These are phyloP conservation scores for Solanum chilense DNA, from an alignment of 257 asterid genomes.

Conservation along the genomic window DNA sequence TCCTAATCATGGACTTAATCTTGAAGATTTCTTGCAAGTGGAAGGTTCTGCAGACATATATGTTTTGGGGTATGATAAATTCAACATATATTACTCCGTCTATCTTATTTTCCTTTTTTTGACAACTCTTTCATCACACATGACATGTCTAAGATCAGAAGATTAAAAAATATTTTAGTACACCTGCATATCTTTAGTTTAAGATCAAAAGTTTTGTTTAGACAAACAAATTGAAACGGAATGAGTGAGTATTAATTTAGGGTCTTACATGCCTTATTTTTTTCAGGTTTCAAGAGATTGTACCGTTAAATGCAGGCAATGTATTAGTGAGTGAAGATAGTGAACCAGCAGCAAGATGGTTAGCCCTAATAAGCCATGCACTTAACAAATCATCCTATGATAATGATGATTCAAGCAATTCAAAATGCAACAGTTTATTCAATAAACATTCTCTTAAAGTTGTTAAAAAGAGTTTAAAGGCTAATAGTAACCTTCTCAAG, in stretches of 20 bases:
- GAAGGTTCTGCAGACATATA: constrained; percentile 85
- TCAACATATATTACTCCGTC: neutral
- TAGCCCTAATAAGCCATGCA: constrained; percentile 69
- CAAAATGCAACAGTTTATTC: constrained; percentile 25
- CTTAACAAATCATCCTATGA: constrained; percentile 61
- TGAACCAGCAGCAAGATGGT: constrained; percentile 92
- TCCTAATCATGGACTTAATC: constrained; percentile 63
- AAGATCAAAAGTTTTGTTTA: neutral
- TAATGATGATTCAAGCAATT: constrained; percentile 21
- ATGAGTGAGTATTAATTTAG: neutral
- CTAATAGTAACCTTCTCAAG: constrained; percentile 30
- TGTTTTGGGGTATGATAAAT: constrained; percentile 58
- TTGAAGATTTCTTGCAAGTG: constrained; percentile 82
- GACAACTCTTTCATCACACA: neutral
- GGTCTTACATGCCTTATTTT: neutral
- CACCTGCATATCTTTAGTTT: neutral
- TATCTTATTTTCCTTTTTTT: neutral
- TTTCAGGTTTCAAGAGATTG: constrained; percentile 90
- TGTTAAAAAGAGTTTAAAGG: constrained; percentile 42
- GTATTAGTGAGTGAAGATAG: constrained; percentile 76
- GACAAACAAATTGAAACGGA: neutral
- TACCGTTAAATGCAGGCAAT: constrained; percentile 87
- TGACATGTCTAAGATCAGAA: neutral
- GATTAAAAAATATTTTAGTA: neutral
- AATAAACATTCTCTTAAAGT: constrained; percentile 50